Evolutionary conservation across 495 filamentous ascomycete species (phyloP).

Genomic region (Echria macrotheca): DNA sequence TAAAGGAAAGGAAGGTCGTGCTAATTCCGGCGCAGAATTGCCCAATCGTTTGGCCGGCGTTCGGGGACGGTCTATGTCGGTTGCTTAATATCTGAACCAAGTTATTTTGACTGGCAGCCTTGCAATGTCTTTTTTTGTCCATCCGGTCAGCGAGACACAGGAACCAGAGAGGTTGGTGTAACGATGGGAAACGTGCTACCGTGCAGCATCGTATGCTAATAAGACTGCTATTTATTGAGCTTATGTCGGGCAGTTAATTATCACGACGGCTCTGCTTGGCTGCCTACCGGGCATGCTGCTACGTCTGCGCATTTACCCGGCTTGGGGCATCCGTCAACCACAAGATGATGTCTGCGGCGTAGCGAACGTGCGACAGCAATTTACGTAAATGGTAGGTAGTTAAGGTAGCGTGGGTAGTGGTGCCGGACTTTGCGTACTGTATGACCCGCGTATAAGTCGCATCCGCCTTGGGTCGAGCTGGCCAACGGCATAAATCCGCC

Average conservation of each 20-base stretch:
- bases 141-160: too few relatives aligned
- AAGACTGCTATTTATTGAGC: conserved; percentile 6
- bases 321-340: background rate
- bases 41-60: background rate
- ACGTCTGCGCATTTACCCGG: conserved; percentile 7
- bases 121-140: too few relatives aligned
- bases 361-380: background rate
- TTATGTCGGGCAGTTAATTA: conserved; percentile 5
- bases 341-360: background rate
- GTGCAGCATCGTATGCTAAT: conserved; percentile 1
- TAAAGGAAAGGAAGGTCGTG: too few relatives aligned
- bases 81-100: too few relatives aligned
- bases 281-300: conserved; percentile 1
- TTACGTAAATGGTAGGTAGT: conserved; percentile 5
- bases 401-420: background rate
- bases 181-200: background rate
- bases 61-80: background rate
- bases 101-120: conserved; percentile 1
- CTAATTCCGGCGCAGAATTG: background rate
- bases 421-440: background rate
- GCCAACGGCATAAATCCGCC: background rate
- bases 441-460: too few relatives aligned
- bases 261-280: background rate
- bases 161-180: conserved; percentile 2
- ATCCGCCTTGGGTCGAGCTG: background rate